Evolutionary conservation across 1,139 yeast genomes (phyloP), one percentile per base, ranked within the genome.

Genomic region (Kodamaea anthophila): DNA sequence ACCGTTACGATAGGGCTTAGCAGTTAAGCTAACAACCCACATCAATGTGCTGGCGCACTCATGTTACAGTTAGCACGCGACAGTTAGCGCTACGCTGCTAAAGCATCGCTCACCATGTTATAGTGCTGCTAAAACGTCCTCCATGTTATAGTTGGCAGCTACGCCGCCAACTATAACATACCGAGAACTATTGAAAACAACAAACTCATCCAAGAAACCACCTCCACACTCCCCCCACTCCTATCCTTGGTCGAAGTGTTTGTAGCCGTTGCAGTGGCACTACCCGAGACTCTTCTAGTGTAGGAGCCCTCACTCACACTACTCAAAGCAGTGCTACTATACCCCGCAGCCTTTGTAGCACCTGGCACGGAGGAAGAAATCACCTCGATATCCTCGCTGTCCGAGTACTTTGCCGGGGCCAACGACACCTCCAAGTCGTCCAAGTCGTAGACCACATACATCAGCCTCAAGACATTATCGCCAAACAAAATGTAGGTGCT

Each of bases 371-470:
- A 31, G 2, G 58, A 45, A 2, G 49, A 32, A 20, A 73, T 63
- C 2, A 53, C 57, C 37, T 68, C 73, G 27, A 76, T 62, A 29
- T 65, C 51, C 33, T 64, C 69, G 5, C 55, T 54, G 15, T 46
- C 42, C 7, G 71, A 49, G 39, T 41, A 44, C 12, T 55, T 57
- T 5, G 77, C 80, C 42, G 72, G 84, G 2, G 93, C 96, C 31
- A 87, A 36, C 1, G 80, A 77, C 16, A 86, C 62, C 46, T 77
- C 74, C 32, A 60, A 55, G 39, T 70, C 72, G 18, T 81, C 87
- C 39, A 85, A 58, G 53, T 87, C 93, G 44, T 72, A 85, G 24
- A 85, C 94, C 32, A 78, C 73, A 49, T 86, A 86, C 6, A 84
- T 87, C 31, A 73, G 65, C 37, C 85, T 68, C 44, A 87, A 58